Evolutionary conservation across 768 basidiomycete species (phyloP).

Genomic region (Gymnopilus junonius): DNA sequence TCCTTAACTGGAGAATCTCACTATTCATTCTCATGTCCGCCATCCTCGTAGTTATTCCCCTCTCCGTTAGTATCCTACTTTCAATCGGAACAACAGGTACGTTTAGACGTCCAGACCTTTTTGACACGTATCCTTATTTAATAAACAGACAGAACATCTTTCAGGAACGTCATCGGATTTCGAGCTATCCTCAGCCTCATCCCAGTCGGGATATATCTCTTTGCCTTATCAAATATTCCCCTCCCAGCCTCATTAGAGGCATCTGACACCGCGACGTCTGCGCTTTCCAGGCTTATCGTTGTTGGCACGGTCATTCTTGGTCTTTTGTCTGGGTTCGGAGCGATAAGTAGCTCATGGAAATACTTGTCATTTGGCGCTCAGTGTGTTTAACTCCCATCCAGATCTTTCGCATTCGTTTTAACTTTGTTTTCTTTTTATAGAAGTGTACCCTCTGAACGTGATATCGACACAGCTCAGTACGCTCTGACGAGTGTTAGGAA

Average conservation of each 20-base stretch:
- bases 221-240: constrained; percentile 68
- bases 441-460: constrained; percentile 48
- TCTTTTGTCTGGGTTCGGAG: constrained; percentile 78
- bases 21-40: constrained; percentile 60
- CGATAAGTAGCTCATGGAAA: constrained; percentile 68
- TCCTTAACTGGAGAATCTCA: constrained; percentile 72
- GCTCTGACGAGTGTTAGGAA: constrained; percentile 62
- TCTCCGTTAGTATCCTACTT: constrained; percentile 63
- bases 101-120: constrained; percentile 1
- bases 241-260: constrained; percentile 55
- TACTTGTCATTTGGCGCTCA: constrained; percentile 50
- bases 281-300: constrained; percentile 69
- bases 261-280: constrained; percentile 48
- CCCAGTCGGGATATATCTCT: constrained; percentile 58
- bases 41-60: constrained; percentile 70
- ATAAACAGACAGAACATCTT: constrained; percentile 6
- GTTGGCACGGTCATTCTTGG: constrained; percentile 83
- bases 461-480: constrained; percentile 59
- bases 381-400: constrained; percentile 21
- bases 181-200: constrained; percentile 48
- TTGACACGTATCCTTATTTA: background rate
- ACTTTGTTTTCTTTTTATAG: constrained; percentile 22
- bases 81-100: constrained; percentile 40
- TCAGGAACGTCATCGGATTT: constrained; percentile 32
- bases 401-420: background rate